Conservation (phyloP, 768 basidiomycete species). For the Lyophyllum shimeji region DNA sequence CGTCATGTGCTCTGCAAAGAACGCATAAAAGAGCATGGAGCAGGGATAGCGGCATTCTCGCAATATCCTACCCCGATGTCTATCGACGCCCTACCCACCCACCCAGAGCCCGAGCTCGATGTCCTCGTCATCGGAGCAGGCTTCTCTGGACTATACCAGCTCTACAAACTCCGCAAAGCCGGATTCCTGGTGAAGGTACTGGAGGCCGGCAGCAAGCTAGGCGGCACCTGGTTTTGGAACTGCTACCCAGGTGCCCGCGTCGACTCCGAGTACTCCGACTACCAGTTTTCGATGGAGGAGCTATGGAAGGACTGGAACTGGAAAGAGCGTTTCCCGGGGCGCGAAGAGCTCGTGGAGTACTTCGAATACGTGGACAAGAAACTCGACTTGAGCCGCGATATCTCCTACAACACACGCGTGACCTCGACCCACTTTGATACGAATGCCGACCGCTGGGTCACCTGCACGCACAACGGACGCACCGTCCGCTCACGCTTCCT, state of each 20-base stretch:
- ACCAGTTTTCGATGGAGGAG: constrained; percentile 23
- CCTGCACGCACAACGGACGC: constrained; percentile 17
- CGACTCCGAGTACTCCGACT: constrained; percentile 23
- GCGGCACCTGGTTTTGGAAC: constrained; percentile 28
- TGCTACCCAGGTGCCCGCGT: constrained; percentile 27
- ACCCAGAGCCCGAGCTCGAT: constrained; percentile 12
- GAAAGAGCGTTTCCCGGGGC: constrained; percentile 15
- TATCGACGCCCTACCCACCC: neutral
- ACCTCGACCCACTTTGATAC: constrained; percentile 20
- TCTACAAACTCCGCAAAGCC: constrained; percentile 16
- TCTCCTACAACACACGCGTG: constrained; percentile 22
- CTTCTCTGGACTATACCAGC: constrained; percentile 22
- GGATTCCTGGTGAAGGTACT: constrained; percentile 20
- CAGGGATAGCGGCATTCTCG: neutral
- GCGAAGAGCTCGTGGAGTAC: constrained; percentile 21
- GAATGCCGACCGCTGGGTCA: constrained; percentile 19
- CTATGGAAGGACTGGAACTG: constrained; percentile 26
- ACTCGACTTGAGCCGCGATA: constrained; percentile 21
- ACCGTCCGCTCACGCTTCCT: constrained; percentile 20
- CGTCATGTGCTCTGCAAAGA: neutral
- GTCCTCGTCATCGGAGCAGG: constrained; percentile 26
- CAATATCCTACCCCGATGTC: neutral
- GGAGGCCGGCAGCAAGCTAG: constrained; percentile 20
- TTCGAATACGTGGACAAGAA: constrained; percentile 24
- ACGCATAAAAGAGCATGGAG: neutral